Evolutionary conservation across 495 filamentous ascomycete species (phyloP).

Genomic region (Penicillium goetzii): DNA sequence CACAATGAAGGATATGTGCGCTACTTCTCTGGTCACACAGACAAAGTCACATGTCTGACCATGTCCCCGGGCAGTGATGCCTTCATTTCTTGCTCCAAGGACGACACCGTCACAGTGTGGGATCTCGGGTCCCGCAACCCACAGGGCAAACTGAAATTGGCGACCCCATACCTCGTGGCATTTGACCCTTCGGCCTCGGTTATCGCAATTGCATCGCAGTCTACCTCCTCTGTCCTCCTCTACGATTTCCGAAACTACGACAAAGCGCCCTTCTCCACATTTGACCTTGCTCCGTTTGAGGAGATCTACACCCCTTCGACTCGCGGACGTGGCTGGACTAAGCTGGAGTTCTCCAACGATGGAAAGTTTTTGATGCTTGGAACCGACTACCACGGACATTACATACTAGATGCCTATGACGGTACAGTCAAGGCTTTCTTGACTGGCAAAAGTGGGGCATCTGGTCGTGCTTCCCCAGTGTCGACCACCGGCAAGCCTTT

Average conservation of each 20-base stretch:
- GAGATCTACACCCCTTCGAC: slow-evolving; percentile 57
- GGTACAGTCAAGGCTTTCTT: slow-evolving; percentile 72
- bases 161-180: slow-evolving; percentile 77
- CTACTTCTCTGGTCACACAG: slow-evolving; percentile 90
- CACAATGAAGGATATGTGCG: slow-evolving; percentile 94
- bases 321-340: slow-evolving; percentile 69
- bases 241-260: slow-evolving; percentile 95
- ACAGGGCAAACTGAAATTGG: slow-evolving; percentile 74
- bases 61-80: slow-evolving; percentile 69
- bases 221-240: slow-evolving; percentile 74
- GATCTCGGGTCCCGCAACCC: slow-evolving; percentile 72
- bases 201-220: slow-evolving; percentile 86
- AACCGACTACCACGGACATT: slow-evolving; percentile 80
- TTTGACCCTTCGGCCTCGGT: slow-evolving; percentile 89
- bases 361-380: slow-evolving; percentile 83
- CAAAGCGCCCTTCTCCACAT: slow-evolving; percentile 82
- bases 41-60: slow-evolving; percentile 76
- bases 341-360: slow-evolving; percentile 92
- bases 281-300: slow-evolving; percentile 70
- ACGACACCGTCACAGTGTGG: slow-evolving; percentile 90
- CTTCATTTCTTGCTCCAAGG: slow-evolving; percentile 87
- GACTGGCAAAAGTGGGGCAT: slow-evolving; percentile 45
- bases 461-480: slow-evolving; percentile 51
- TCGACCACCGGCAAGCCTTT: slow-evolving; percentile 51
- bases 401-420: slow-evolving; percentile 86